These are phyloP conservation scores for Leccinum olivaceopallidum DNA, from an alignment of 768 basidiomycete genomes.

Conservation along the genomic window DNA sequence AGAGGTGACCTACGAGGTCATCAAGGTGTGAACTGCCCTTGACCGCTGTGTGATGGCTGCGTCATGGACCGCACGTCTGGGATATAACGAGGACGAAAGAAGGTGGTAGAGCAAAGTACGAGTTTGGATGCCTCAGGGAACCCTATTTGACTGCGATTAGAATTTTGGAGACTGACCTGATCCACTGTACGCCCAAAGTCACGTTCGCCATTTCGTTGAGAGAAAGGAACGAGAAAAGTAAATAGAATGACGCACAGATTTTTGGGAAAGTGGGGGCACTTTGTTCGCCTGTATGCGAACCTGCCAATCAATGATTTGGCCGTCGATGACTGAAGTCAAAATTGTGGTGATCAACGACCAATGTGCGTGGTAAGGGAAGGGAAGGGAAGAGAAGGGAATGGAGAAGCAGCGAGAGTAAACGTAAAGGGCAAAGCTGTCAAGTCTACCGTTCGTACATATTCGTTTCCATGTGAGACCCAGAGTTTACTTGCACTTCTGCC, in stretches of 20 bases:
- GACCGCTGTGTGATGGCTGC: not conserved
- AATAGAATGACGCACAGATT: not conserved
- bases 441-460: not conserved
- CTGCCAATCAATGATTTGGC: not conserved
- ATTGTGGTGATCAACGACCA: not conserved
- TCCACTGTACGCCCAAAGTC: not conserved
- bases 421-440: not conserved
- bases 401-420: not conserved
- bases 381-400: no score
- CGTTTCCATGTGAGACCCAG: no score
- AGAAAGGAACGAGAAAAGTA: not conserved
- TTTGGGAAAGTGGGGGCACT: not conserved
- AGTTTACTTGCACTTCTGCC: no score
- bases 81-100: not conserved
- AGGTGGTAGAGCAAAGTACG: not conserved
- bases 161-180: not conserved
- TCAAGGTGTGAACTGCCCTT: constrained; percentile 7
- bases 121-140: not conserved
- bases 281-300: not conserved
- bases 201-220: not conserved
- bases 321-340: not conserved
- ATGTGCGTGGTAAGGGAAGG: no score
- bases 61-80: not conserved
- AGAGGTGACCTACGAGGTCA: not conserved
- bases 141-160: not conserved